phyloP scores from a whole-genome alignment of 139 green algal genomes.

The Dunaliella sp. region DNA sequence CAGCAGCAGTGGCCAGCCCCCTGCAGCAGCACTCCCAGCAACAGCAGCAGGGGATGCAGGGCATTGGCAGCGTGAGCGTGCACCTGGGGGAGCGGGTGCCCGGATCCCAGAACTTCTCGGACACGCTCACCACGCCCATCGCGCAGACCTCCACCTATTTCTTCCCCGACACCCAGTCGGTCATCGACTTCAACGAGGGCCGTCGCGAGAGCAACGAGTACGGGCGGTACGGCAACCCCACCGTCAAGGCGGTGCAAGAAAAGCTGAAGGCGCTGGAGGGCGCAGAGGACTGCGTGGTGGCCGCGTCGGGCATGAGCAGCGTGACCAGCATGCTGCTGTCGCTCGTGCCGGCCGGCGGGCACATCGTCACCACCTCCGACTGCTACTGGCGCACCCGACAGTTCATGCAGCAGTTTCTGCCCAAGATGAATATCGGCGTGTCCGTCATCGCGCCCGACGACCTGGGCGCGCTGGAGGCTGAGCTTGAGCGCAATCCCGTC shows the following conservation, averaged over 20 bases:
- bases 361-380: constrained; percentile 99
- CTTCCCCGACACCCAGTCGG: constrained; percentile 85
- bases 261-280: constrained; percentile 96
- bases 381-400: constrained; percentile 96
- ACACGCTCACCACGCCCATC: constrained; percentile 96
- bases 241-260: constrained; percentile 78
- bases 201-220: constrained; percentile 88
- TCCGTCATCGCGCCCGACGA: constrained; percentile 97
- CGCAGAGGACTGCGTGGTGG: constrained; percentile 94
- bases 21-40: background rate
- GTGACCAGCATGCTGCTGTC: constrained; percentile 99
- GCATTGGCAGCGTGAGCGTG: background rate
- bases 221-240: constrained; percentile 98
- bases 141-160: constrained; percentile 96
- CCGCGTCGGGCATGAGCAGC: constrained; percentile 90
- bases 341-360: constrained; percentile 90
- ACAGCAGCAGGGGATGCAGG: background rate
- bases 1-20: background rate
- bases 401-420: constrained; percentile 98
- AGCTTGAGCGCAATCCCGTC: constrained; percentile 68
- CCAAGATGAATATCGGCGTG: constrained; percentile 83
- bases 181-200: constrained; percentile 98
- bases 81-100: constrained; percentile 80
- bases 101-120: constrained; percentile 77
- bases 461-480: constrained; percentile 69